Conservation (phyloP, 2,329 filamentous ascomycete species). For the Colletotrichum sp. region DNA sequence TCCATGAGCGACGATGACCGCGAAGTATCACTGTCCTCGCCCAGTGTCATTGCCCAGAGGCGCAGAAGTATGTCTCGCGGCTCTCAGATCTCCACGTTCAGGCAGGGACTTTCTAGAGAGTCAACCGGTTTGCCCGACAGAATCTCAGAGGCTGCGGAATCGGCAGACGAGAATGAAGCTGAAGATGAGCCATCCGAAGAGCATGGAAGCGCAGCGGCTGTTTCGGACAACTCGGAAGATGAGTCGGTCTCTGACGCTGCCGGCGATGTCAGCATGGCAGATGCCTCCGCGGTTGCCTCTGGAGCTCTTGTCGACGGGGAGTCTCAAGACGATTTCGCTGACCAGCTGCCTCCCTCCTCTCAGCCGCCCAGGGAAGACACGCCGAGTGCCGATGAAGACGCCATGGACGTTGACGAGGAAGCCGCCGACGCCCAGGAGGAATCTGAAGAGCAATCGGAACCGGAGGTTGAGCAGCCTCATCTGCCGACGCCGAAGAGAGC, state of each 20-base stretch:
- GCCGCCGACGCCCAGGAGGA: background rate
- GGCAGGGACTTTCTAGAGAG: background rate
- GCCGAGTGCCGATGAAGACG: constrained; percentile 15
- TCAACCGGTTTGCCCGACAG: background rate
- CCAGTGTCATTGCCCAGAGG: constrained; percentile 9
- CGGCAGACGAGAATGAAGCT: background rate
- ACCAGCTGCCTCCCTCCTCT: constrained; percentile 8
- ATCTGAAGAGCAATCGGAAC: background rate
- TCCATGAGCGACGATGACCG: background rate
- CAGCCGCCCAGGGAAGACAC: constrained; percentile 2
- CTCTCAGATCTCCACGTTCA: constrained; percentile 11
- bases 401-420: constrained; percentile 28
- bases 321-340: background rate
- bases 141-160: background rate
- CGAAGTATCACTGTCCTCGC: background rate
- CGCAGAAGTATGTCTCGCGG: constrained; percentile 18
- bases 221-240: background rate
- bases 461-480: background rate
- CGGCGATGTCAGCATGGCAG: background rate
- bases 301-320: background rate
- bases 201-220: background rate
- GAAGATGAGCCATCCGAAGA: background rate
- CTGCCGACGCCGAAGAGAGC: background rate
- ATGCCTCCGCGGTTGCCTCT: background rate
- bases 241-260: background rate